phyloP scores from a whole-genome alignment of 768 basidiomycete genomes.

The Cubamyces sp. region DNA sequence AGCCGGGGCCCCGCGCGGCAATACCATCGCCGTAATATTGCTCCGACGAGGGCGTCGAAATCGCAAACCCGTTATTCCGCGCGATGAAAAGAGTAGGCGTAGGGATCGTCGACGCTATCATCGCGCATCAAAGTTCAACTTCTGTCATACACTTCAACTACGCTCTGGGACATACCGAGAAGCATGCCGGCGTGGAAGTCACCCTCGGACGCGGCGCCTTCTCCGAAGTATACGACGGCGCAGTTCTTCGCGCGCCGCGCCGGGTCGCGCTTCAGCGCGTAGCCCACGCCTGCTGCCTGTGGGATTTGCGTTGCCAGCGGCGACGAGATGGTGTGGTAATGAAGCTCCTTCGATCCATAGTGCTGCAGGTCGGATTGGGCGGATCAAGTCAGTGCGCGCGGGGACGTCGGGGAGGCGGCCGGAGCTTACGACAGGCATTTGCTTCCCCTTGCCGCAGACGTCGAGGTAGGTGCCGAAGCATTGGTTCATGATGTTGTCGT shows the following conservation, averaged over 20 bases:
- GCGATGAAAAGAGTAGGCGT: slow-evolving; percentile 76
- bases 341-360: slow-evolving; percentile 80
- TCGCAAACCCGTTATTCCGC: slow-evolving; percentile 91
- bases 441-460: slow-evolving; percentile 78
- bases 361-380: slow-evolving; percentile 51
- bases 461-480: slow-evolving; percentile 90
- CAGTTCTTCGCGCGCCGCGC: slow-evolving; percentile 68
- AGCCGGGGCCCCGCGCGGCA: slow-evolving; percentile 87
- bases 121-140: not conserved
- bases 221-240: slow-evolving; percentile 90
- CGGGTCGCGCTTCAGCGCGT: slow-evolving; percentile 82
- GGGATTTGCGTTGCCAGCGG: slow-evolving; percentile 94
- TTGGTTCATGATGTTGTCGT: slow-evolving; percentile 87
- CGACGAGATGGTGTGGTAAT: slow-evolving; percentile 94
- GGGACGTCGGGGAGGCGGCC: slow-evolving; percentile 2
- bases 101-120: slow-evolving; percentile 67
- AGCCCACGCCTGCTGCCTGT: slow-evolving; percentile 92
- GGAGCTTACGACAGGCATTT: slow-evolving; percentile 85
- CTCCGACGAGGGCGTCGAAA: slow-evolving; percentile 88
- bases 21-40: slow-evolving; percentile 95
- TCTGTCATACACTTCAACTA: not conserved
- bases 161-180: slow-evolving; percentile 38
- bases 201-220: slow-evolving; percentile 93
- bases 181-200: slow-evolving; percentile 94
- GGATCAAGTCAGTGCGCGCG: not conserved